Conservation (phyloP, 2,329 filamentous ascomycete genomes). For the Claviceps sp. region DNA sequence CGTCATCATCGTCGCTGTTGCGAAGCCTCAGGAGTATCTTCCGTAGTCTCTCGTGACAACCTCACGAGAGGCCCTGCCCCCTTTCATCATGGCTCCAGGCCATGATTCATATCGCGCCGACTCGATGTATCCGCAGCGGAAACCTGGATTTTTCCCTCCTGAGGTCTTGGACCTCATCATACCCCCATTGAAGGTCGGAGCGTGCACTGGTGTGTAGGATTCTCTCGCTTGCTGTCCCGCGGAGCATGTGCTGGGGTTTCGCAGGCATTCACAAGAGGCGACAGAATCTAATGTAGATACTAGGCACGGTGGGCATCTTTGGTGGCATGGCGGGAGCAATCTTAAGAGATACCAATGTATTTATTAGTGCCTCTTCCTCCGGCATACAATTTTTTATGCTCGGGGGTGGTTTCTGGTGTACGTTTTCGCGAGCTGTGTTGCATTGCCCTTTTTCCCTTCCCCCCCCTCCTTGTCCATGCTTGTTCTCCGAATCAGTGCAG, state of each 20-base stretch:
- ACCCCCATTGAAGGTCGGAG: conserved; percentile 45
- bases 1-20: too few relatives aligned
- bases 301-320: conserved; percentile 47
- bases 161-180: conserved; percentile 31
- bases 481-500: too few relatives aligned
- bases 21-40: background rate
- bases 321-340: conserved; percentile 60
- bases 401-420: conserved; percentile 65
- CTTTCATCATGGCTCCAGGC: conserved; percentile 8
- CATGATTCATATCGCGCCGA: conserved; percentile 9
- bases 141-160: conserved; percentile 26
- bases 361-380: conserved; percentile 57
- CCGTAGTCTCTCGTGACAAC: background rate
- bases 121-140: conserved; percentile 12
- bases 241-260: background rate
- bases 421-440: conserved; percentile 14
- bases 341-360: conserved; percentile 50
- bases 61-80: too few relatives aligned
- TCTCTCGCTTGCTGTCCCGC: background rate
- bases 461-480: too few relatives aligned
- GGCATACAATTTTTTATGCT: conserved; percentile 73
- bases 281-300: conserved; percentile 5
- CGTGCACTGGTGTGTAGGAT: conserved; percentile 35
- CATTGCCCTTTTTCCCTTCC: background rate
- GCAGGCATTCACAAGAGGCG: background rate